A percentile compares a stretch with the other conserved stretches of the same genome.
Evolutionary conservation across 495 filamentous ascomycete species (phyloP).

Genomic region (Margaritispora aquatica): DNA sequence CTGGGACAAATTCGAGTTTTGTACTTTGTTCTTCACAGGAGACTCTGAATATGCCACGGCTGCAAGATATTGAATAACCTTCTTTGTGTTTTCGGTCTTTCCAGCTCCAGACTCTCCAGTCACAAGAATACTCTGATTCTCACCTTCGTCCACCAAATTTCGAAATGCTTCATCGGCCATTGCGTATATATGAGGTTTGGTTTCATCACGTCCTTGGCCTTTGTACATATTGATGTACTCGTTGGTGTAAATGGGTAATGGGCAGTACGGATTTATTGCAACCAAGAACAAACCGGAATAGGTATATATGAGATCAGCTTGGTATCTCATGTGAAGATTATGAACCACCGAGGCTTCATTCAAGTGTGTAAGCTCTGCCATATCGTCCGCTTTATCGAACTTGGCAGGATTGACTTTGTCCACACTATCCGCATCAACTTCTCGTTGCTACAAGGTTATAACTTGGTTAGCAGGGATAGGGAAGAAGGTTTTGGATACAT

Average conservation of each 20-base stretch:
- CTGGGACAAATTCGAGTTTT: slow-evolving; percentile 85
- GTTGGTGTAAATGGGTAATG: slow-evolving; percentile 90
- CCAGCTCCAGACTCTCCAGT: slow-evolving; percentile 98
- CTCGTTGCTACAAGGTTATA: slow-evolving; percentile 59
- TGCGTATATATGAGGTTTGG: slow-evolving; percentile 94
- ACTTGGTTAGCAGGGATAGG: background rate
- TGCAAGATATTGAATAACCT: slow-evolving; percentile 97
- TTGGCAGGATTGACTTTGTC: slow-evolving; percentile 99
- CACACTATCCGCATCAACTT: slow-evolving; percentile 74
- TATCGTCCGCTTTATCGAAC: slow-evolving; percentile 98
- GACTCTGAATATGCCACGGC: slow-evolving; percentile 85
- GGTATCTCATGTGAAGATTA: slow-evolving; percentile 89
- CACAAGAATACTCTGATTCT: slow-evolving; percentile 96
- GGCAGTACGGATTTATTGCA: slow-evolving; percentile 93
- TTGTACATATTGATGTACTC: slow-evolving; percentile 98
- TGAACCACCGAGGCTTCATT: slow-evolving; percentile 98
- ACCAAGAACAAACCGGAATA: slow-evolving; percentile 98
- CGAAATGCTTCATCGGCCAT: slow-evolving; percentile 98
- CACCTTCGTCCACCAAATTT: slow-evolving; percentile 88
- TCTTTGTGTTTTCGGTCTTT: slow-evolving; percentile 99
- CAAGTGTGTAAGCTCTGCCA: slow-evolving; percentile 96
- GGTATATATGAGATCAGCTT: slow-evolving; percentile 95
- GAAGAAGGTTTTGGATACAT: slow-evolving; percentile 26
- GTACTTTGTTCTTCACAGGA: slow-evolving; percentile 51
- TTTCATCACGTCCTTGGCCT: slow-evolving; percentile 82